Base-by-base conservation (phyloP, 108 stramenopile species). In the Fistulifera pelliculosa region DNA sequence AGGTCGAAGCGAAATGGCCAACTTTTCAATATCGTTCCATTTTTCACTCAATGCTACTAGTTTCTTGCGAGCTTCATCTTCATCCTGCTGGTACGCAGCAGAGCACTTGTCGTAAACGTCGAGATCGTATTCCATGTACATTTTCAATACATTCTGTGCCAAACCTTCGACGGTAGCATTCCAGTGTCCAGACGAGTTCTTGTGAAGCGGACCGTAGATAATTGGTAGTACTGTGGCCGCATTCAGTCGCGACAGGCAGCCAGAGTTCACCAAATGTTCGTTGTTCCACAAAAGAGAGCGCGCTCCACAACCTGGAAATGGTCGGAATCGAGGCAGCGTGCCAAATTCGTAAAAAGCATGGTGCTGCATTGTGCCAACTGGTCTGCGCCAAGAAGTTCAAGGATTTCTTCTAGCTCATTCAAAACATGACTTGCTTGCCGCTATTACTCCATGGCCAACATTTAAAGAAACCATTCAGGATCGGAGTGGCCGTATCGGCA, bases 221-320 rank as follows among this genome's bases (percentile, higher is more conserved):
- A 95, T 79, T 7, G 96, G 96, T 17, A 96, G 76, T 11, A 97
- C 82, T 13, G 79, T 73, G 56, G 82, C 89, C 1, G 96, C 96
- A 63, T 95, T 88, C 55, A 82, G 62, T 49, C 92, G 64, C 18
- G 76, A 75, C 15, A 89, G 50, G 55, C 90, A 94, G 26, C 92
- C 90, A 19, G 80, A 75, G 54, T 90, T 94, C 38, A 96, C 91
- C 56, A 99, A 82, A 61, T 96, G 95, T 49, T 98, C 90, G 48
- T 91, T 91, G 75, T 99, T 98, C 98, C 98, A 99, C 51, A 98
- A 76, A 95, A 99, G 22, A 99, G 75, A 17, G 96, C 85, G 11
- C 98, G 79, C 68, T 99, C 98, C 19, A 91, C 90, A 7, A 90
- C 94, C 73, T 97, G 96, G 65, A 99, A 99, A 71, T 97, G 96